A percentile compares a stretch with the other conserved stretches of the same genome.
Evolutionary conservation across 164 flowering plant genomes (phyloP).

Genomic region (Sextonia rubra): DNA sequence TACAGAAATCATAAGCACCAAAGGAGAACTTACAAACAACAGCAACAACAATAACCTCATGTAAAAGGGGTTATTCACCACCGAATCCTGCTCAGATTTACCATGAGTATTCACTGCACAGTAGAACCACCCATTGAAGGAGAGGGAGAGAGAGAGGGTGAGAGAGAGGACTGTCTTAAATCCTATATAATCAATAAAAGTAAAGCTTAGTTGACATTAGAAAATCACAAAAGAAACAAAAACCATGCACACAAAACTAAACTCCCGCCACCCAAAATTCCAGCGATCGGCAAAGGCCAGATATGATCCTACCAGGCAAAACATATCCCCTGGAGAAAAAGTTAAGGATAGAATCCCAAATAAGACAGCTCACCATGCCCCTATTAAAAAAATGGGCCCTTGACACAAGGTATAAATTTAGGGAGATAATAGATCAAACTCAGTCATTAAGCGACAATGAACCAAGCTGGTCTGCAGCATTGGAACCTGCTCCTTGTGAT

Average conservation of each 20-base stretch:
- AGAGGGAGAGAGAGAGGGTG: no score
- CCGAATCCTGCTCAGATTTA: no score
- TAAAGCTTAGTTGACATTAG: not conserved
- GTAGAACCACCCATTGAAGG: no score
- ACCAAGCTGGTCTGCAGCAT: conserved; percentile 41
- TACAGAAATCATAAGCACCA: no score
- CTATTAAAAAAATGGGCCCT: conserved; percentile 9
- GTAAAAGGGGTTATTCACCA: no score
- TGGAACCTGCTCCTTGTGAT: conserved; percentile 26
- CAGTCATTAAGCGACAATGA: conserved; percentile 35
- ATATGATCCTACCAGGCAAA: conserved; percentile 1
- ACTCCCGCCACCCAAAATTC: not conserved
- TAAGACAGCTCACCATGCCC: conserved; percentile 13
- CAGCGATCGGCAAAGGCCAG: not conserved
- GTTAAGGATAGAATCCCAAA: not conserved
- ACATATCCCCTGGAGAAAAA: not conserved
- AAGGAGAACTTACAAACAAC: no score
- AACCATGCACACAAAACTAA: not conserved
- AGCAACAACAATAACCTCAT: no score
- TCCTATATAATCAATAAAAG: no score
- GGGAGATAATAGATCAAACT: not conserved
- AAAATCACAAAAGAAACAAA: not conserved
- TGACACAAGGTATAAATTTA: not conserved
- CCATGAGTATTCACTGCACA: no score
- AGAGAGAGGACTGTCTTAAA: no score